Percentiles rank a stretch among this genome's conserved stretches.
Evolutionary conservation across 2,329 filamentous ascomycete species (phyloP).

Genomic region (Pseudocercospora cruenta): DNA sequence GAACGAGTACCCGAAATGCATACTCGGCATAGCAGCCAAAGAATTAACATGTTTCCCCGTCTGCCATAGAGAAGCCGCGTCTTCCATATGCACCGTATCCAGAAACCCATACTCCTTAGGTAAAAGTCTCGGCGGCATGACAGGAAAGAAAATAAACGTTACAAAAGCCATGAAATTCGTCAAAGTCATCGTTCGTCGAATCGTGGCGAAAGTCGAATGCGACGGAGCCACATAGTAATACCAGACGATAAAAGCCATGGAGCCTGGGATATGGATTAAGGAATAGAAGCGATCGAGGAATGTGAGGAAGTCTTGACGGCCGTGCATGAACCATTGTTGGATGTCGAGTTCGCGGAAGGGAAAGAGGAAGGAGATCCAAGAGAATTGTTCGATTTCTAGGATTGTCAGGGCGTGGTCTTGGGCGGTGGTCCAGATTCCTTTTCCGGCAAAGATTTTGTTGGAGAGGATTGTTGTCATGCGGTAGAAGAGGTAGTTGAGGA

Average conservation of each 20-base stretch:
- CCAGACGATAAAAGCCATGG: slow-evolving; percentile 54
- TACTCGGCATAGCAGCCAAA: slow-evolving; percentile 50
- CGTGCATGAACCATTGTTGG: slow-evolving; percentile 61
- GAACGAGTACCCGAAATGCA: slow-evolving; percentile 59
- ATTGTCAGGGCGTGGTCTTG: slow-evolving; percentile 59
- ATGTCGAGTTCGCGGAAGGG: slow-evolving; percentile 56
- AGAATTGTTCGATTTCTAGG: slow-evolving; percentile 58
- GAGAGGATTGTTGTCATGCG: slow-evolving; percentile 51
- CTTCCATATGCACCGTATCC: slow-evolving; percentile 49
- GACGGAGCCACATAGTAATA: slow-evolving; percentile 62
- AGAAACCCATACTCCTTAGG: slow-evolving; percentile 48
- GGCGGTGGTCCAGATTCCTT: slow-evolving; percentile 59
- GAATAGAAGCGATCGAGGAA: slow-evolving; percentile 62
- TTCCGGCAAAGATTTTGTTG: slow-evolving; percentile 40
- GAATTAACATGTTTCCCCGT: slow-evolving; percentile 50
- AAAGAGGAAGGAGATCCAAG: slow-evolving; percentile 56
- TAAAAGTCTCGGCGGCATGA: slow-evolving; percentile 54
- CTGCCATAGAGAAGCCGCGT: slow-evolving; percentile 49
- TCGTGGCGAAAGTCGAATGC: slow-evolving; percentile 46
- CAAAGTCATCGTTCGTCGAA: slow-evolving; percentile 48
- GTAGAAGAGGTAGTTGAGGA: slow-evolving; percentile 67
- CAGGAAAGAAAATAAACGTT: slow-evolving; percentile 55
- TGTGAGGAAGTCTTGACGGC: slow-evolving; percentile 57
- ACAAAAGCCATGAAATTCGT: slow-evolving; percentile 57
- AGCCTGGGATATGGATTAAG: slow-evolving; percentile 64